A percentile compares a stretch with the other conserved stretches of the same genome.
These are phyloP conservation scores for Lenwebbia sp. DNA, from an alignment of 345 rosid species.

Conservation along the genomic window DNA sequence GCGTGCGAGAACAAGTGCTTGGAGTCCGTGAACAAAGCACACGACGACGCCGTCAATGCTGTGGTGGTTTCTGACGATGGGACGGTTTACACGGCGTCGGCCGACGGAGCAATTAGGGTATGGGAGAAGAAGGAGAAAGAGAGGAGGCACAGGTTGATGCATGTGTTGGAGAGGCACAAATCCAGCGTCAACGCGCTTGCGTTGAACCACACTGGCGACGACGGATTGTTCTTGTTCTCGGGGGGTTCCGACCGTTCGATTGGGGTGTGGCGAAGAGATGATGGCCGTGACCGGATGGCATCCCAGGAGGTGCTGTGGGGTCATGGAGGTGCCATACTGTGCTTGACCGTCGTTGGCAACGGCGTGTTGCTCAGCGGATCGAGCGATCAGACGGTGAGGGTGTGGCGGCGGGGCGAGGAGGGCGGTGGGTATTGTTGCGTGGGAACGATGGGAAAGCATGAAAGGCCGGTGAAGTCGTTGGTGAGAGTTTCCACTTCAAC, in stretches of 20 bases:
- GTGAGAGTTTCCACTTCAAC: slow-evolving; percentile 2
- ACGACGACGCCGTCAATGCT: slow-evolving; percentile 35
- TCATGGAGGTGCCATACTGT: slow-evolving; percentile 26
- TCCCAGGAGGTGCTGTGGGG: slow-evolving; percentile 23
- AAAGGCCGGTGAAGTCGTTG: slow-evolving; percentile 38
- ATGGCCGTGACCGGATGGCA: slow-evolving; percentile 3
- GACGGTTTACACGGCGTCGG: slow-evolving; percentile 28
- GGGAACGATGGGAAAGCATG: slow-evolving; percentile 27
- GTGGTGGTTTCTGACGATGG: slow-evolving; percentile 24
- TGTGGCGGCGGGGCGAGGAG: slow-evolving; percentile 3
- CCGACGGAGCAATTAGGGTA: slow-evolving; percentile 25
- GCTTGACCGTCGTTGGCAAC: slow-evolving; percentile 16
- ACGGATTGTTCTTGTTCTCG: slow-evolving; percentile 24
- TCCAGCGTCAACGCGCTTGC: slow-evolving; percentile 31
- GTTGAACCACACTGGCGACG: slow-evolving; percentile 5
- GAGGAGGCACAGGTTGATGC: slow-evolving; percentile 16
- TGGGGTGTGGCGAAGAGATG: slow-evolving; percentile 29
- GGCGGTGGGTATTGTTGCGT: slow-evolving; percentile 13
- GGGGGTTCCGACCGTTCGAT: slow-evolving; percentile 30
- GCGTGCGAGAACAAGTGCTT: slow-evolving; percentile 11
- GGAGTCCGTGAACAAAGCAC: slow-evolving; percentile 32
- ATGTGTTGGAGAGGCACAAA: slow-evolving; percentile 23
- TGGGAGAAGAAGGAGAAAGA: slow-evolving; percentile 15
- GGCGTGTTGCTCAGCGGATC: slow-evolving; percentile 33
- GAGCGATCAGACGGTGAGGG: slow-evolving; percentile 33